These are phyloP conservation scores for Discostella stelligera DNA, from an alignment of 352 stramenopile species.

Conservation along the genomic window DNA sequence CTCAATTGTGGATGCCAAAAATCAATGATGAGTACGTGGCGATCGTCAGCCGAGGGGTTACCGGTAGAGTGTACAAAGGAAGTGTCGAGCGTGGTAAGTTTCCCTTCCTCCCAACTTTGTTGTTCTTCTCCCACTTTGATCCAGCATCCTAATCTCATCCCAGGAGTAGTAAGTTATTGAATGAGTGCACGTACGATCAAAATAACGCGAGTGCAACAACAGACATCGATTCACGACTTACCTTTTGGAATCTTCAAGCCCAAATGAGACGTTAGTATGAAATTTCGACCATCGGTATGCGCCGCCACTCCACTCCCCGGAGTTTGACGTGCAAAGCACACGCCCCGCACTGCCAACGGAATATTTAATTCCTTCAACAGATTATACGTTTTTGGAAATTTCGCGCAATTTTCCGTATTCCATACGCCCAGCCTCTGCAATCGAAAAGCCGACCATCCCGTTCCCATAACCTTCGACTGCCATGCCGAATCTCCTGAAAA, in stretches of 20 bases:
- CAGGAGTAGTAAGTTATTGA: not conserved
- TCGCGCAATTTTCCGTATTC: slow-evolving; percentile 81
- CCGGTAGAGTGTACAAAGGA: slow-evolving; percentile 83
- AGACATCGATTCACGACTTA: slow-evolving; percentile 9
- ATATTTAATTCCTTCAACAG: slow-evolving; percentile 79
- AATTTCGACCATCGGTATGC: slow-evolving; percentile 86
- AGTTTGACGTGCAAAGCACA: slow-evolving; percentile 84
- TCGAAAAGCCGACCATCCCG: slow-evolving; percentile 82
- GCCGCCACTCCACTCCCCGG: slow-evolving; percentile 75
- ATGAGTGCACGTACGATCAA: not conserved
- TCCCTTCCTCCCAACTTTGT: slow-evolving; percentile 64
- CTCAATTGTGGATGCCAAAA: slow-evolving; percentile 86
- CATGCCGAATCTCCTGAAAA: slow-evolving; percentile 77
- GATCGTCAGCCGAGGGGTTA: slow-evolving; percentile 77
- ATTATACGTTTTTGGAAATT: slow-evolving; percentile 83
- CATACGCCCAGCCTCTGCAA: slow-evolving; percentile 82
- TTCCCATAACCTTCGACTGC: slow-evolving; percentile 84
- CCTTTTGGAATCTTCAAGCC: slow-evolving; percentile 74
- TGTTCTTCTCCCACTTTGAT: slow-evolving; percentile 73
- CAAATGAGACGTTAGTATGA: slow-evolving; percentile 86
- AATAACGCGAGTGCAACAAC: too few relatives aligned
- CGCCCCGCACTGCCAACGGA: slow-evolving; percentile 79
- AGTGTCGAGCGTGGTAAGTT: slow-evolving; percentile 78
- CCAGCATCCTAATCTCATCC: slow-evolving; percentile 53
- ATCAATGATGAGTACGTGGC: slow-evolving; percentile 86